Evolutionary conservation across 352 stramenopile genomes (phyloP).

Genomic region (Poterioochromonas sp.): DNA sequence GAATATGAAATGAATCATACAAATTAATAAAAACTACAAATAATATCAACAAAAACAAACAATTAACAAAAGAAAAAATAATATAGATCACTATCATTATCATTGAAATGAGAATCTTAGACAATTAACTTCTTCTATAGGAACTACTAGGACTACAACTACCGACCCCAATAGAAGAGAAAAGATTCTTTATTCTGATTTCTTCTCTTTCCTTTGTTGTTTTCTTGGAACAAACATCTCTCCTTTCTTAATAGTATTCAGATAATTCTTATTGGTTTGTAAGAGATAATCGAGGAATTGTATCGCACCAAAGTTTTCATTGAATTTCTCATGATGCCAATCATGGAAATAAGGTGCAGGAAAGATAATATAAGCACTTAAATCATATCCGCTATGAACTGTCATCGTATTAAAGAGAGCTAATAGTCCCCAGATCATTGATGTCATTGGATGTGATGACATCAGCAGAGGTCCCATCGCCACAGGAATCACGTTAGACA

Average conservation of each 20-base stretch:
- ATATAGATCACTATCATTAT: too few relatives aligned
- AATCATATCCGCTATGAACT: not conserved
- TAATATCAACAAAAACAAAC: too few relatives aligned
- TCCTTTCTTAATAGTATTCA: not conserved
- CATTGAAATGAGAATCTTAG: too few relatives aligned
- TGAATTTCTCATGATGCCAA: not conserved
- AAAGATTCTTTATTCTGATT: too few relatives aligned
- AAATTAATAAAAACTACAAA: too few relatives aligned
- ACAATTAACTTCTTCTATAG: too few relatives aligned
- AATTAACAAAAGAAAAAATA: too few relatives aligned
- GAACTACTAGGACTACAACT: too few relatives aligned
- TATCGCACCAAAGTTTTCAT: not conserved
- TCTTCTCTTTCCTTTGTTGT: too few relatives aligned
- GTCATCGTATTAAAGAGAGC: not conserved
- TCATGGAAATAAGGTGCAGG: not conserved
- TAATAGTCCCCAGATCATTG: not conserved
- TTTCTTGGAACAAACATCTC: not conserved
- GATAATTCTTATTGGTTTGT: not conserved
- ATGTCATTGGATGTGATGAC: not conserved
- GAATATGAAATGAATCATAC: too few relatives aligned
- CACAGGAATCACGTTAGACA: conserved; percentile 37
- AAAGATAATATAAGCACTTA: not conserved
- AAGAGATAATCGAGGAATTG: not conserved
- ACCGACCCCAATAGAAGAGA: too few relatives aligned
- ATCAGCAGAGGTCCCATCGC: conserved; percentile 31